These are phyloP conservation scores for Heterococcus sp. DNA, from an alignment of 108 stramenopile genomes.

Conservation along the genomic window DNA sequence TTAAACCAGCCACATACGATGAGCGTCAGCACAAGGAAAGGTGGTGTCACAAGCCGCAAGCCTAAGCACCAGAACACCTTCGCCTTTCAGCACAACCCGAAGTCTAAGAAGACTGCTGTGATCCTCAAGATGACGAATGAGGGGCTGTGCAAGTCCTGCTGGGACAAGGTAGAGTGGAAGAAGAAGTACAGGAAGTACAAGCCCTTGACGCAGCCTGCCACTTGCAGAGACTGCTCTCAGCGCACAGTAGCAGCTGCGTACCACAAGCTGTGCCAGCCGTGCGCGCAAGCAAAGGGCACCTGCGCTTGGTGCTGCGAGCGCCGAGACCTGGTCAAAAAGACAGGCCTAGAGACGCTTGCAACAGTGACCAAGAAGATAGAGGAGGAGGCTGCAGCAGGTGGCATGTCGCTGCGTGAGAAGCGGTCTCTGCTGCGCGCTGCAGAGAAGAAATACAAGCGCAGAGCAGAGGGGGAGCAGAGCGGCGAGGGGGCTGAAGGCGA, in stretches of 20 bases:
- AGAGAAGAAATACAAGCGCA: too few species aligned
- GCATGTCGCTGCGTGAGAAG: not conserved
- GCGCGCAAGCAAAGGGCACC: conserved; percentile 22
- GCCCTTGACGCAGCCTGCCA: conserved; percentile 50
- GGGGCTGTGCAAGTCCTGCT: conserved; percentile 81
- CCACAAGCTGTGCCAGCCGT: conserved; percentile 46
- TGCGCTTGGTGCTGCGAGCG: conserved; percentile 38
- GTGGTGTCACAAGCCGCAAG: conserved; percentile 38
- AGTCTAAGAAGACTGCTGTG: conserved; percentile 81
- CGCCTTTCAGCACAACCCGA: conserved; percentile 89
- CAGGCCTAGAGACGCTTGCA: not conserved
- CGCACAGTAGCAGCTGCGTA: conserved; percentile 49
- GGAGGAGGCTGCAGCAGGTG: not conserved
- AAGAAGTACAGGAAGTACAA: conserved; percentile 56
- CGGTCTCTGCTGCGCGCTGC: not conserved
- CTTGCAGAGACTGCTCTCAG: conserved; percentile 48
- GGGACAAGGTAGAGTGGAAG: conserved; percentile 74
- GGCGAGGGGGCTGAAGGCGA: too few species aligned
- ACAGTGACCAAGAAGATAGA: not conserved
- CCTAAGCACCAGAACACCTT: conserved; percentile 87
- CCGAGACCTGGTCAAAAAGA: not conserved
- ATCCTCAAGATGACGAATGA: conserved; percentile 75
- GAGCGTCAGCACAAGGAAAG: conserved; percentile 1
- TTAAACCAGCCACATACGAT: not conserved
- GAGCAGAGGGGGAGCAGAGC: too few species aligned